Conservation (phyloP, 2,329 filamentous ascomycete species). For the Aspergillus ochraceus region DNA sequence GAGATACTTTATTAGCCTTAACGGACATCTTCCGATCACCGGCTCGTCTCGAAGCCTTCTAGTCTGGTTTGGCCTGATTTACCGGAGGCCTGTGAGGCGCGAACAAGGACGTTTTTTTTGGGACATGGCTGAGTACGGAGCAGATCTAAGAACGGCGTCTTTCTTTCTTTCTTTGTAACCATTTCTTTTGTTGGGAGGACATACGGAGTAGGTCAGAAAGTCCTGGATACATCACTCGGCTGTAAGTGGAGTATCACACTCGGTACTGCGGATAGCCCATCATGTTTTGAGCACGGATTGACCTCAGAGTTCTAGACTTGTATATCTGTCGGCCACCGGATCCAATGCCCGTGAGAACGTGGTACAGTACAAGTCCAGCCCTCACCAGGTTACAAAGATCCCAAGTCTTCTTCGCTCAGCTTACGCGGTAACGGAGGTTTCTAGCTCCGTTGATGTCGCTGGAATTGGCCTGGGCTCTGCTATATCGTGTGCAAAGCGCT, state of each 20-base stretch:
- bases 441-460: not conserved
- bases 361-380: not conserved
- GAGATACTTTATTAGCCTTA: not conserved
- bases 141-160: not conserved
- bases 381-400: not conserved
- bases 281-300: not conserved
- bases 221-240: not conserved
- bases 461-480: no score
- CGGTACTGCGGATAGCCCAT: no score
- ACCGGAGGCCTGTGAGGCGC: not conserved
- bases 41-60: not conserved
- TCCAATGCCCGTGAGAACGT: not conserved
- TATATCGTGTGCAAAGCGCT: not conserved
- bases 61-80: not conserved
- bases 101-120: not conserved
- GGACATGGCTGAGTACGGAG: not conserved
- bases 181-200: not conserved
- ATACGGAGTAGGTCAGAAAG: not conserved
- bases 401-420: not conserved
- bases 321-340: not conserved
- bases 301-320: not conserved
- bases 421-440: not conserved
- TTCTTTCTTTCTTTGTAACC: no score
- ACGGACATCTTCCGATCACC: not conserved
- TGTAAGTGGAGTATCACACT: not conserved